phyloP scores from a whole-genome alignment of 225 moss, liverwort and hornwort genomes.

The Polytrichum commune region DNA sequence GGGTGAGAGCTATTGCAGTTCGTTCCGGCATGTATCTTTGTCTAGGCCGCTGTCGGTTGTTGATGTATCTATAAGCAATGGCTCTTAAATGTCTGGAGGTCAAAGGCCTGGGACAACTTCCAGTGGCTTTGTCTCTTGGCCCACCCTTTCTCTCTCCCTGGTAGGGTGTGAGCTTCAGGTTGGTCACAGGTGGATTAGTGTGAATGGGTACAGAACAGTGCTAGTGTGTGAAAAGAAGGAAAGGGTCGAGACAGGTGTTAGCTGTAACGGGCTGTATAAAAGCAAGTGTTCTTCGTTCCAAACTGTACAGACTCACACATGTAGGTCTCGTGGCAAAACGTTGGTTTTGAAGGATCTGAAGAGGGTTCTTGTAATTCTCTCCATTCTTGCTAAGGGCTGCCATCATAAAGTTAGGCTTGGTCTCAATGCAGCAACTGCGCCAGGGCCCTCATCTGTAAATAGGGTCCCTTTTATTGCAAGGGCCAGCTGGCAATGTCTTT shows the following conservation, averaged over 20 bases:
- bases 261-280: conserved; percentile 97
- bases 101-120: conserved; percentile 45
- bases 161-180: conserved; percentile 54
- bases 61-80: conserved; percentile 54
- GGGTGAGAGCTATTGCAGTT: conserved; percentile 53
- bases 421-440: conserved; percentile 49
- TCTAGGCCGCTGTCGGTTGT: conserved; percentile 48
- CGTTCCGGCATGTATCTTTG: conserved; percentile 73
- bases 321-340: conserved; percentile 82
- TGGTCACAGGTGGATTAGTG: conserved; percentile 37
- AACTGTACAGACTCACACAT: conserved; percentile 99
- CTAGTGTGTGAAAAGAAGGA: conserved; percentile 67
- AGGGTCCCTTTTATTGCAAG: conserved; percentile 67
- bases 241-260: conserved; percentile 79
- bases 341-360: conserved; percentile 76
- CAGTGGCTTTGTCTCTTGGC: conserved; percentile 31
- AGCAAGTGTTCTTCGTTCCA: conserved; percentile 88
- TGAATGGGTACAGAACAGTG: conserved; percentile 54
- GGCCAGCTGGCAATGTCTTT: conserved; percentile 69
- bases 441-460: conserved; percentile 88
- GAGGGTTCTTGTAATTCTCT: conserved; percentile 45
- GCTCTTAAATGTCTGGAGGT: conserved; percentile 47
- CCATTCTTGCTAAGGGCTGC: conserved; percentile 53
- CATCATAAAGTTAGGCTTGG: conserved; percentile 1
- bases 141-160: conserved; percentile 40